A percentile compares a stretch with the other conserved stretches of the same genome.
phyloP scores from a whole-genome alignment of 148 eudicot species.

The Chenopodium berlandieri region DNA sequence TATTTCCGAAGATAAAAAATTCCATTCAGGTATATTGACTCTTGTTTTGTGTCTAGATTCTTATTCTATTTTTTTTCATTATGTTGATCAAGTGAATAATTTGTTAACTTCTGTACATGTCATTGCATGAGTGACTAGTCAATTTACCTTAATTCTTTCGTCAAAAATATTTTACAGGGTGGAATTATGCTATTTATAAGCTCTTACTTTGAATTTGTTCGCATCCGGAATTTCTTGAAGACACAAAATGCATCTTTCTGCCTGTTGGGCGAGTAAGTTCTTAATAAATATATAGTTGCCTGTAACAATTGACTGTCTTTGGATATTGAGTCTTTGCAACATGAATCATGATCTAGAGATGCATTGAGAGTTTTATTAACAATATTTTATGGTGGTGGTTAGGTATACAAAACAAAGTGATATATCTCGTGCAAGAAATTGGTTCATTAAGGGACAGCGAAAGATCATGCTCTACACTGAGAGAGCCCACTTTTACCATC shows the following conservation, averaged over 20 bases:
- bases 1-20: conserved; percentile 92
- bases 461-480: conserved; percentile 92
- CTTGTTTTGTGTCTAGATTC: neutral
- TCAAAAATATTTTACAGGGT: conserved; percentile 46
- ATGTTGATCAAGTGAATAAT: neutral
- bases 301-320: neutral
- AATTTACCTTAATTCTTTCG: neutral
- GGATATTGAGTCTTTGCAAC: conserved; percentile 2
- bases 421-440: conserved; percentile 74
- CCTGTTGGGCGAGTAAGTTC: conserved; percentile 80
- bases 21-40: conserved; percentile 62
- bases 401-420: conserved; percentile 80
- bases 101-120: neutral
- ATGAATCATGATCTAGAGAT: neutral
- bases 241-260: conserved; percentile 85
- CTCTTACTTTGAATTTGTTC: conserved; percentile 84
- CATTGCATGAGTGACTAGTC: neutral
- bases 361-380: neutral
- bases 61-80: neutral
- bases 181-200: conserved; percentile 81
- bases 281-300: neutral
- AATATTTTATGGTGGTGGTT: neutral
- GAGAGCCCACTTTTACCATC: conserved; percentile 92
- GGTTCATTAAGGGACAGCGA: conserved; percentile 69
- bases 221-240: conserved; percentile 77